Conservation (phyloP, 371 early-diverging fungal species). For the Mucor plumbeus region DNA sequence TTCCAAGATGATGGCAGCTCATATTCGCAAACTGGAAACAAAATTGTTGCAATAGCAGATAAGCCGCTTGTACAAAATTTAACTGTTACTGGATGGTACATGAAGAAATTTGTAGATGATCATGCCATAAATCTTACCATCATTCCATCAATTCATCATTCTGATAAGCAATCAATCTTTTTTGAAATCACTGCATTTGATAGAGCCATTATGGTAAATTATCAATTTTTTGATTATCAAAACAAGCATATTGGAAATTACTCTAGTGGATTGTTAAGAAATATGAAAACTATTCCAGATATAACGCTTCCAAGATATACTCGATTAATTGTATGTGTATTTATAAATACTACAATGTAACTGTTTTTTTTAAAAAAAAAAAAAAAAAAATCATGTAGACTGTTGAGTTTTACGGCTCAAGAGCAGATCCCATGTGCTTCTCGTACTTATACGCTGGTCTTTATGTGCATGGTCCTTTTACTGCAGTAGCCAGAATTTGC, state of each 20-base stretch:
- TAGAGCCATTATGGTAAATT: slow-evolving; percentile 44
- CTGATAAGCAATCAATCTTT: slow-evolving; percentile 50
- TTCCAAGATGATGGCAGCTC: slow-evolving; percentile 46
- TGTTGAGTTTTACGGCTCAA: slow-evolving; percentile 46
- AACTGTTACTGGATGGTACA: slow-evolving; percentile 43
- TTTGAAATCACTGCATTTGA: slow-evolving; percentile 43
- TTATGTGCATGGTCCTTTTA: slow-evolving; percentile 38
- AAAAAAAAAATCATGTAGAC: too few species aligned
- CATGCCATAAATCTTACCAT: slow-evolving; percentile 53
- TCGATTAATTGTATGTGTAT: slow-evolving; percentile 37
- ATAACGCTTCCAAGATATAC: slow-evolving; percentile 46
- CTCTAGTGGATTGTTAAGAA: slow-evolving; percentile 43
- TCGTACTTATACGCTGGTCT: slow-evolving; percentile 52
- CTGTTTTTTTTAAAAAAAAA: too few species aligned
- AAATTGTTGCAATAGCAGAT: slow-evolving; percentile 44
- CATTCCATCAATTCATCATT: slow-evolving; percentile 37
- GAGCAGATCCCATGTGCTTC: slow-evolving; percentile 52
- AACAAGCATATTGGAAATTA: slow-evolving; percentile 32
- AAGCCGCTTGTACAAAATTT: slow-evolving; percentile 43
- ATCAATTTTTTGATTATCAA: slow-evolving; percentile 38
- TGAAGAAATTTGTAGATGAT: slow-evolving; percentile 53
- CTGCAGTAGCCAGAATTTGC: slow-evolving; percentile 37
- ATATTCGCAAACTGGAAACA: slow-evolving; percentile 34
- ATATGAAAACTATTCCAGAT: slow-evolving; percentile 37
- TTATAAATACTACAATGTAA: too few species aligned